Percentiles rank a stretch among this genome's conserved stretches.
phyloP scores from a whole-genome alignment of 495 filamentous ascomycete genomes.

The Polyplosphaeria fusca region DNA sequence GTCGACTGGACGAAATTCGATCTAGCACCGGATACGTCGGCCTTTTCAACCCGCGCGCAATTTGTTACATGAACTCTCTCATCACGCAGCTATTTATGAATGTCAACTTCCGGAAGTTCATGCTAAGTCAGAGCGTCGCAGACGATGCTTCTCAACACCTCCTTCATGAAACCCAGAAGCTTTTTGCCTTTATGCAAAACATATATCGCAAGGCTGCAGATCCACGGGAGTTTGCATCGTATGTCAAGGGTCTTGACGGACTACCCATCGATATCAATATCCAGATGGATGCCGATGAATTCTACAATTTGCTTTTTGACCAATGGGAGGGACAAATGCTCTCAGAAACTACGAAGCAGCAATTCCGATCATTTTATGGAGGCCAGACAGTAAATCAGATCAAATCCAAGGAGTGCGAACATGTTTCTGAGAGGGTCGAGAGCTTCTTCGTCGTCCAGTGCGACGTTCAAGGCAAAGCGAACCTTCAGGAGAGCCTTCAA shows the following conservation, averaged over 20 bases:
- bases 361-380: constrained; percentile 81
- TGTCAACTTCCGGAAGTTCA: constrained; percentile 77
- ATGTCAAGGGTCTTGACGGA: constrained; percentile 80
- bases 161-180: constrained; percentile 69
- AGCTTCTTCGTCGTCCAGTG: constrained; percentile 95
- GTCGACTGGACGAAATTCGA: constrained; percentile 66
- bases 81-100: constrained; percentile 99
- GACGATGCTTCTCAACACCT: constrained; percentile 61
- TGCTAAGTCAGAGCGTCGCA: constrained; percentile 60
- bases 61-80: constrained; percentile 95
- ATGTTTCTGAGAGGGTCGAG: constrained; percentile 87
- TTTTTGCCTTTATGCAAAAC: constrained; percentile 86
- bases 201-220: constrained; percentile 69
- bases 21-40: constrained; percentile 77
- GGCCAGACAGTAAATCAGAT: constrained; percentile 93
- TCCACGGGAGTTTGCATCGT: constrained; percentile 66
- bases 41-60: constrained; percentile 86
- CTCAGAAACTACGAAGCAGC: constrained; percentile 62
- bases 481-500: constrained; percentile 79
- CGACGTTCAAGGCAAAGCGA: constrained; percentile 90
- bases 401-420: constrained; percentile 87
- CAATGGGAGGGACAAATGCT: constrained; percentile 82
- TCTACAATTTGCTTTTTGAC: constrained; percentile 91
- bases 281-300: constrained; percentile 98
- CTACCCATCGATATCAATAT: constrained; percentile 77